Conservation (phyloP, 352 stramenopile species). For the Globisporangium apiculatum region DNA sequence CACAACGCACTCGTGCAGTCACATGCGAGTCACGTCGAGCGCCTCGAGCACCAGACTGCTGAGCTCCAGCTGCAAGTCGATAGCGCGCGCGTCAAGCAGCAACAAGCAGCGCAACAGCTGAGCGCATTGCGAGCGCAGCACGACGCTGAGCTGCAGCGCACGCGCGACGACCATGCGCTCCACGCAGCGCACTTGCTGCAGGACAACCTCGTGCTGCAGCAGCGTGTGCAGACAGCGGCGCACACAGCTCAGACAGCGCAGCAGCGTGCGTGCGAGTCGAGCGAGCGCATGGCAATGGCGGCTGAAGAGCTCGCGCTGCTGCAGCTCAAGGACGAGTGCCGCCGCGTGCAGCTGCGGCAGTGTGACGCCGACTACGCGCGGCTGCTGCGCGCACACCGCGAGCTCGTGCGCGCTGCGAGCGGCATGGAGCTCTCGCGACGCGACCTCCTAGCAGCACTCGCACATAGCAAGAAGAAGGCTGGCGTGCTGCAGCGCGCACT, state of each 20-base stretch:
- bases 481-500: conserved; percentile 23
- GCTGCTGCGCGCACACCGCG: conserved; percentile 13
- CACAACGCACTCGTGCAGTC: conserved; percentile 1
- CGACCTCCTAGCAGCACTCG: conserved; percentile 20
- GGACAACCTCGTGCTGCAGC: conserved; percentile 17
- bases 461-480: conserved; percentile 24
- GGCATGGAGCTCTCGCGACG: conserved; percentile 26
- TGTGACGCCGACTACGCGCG: conserved; percentile 19
- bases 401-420: conserved; percentile 14
- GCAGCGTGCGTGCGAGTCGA: conserved; percentile 4
- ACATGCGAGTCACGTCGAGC: not conserved
- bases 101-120: conserved; percentile 20
- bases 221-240: conserved; percentile 11
- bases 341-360: conserved; percentile 5
- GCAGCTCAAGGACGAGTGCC: conserved; percentile 7
- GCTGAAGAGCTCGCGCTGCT: conserved; percentile 10
- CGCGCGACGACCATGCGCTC: conserved; percentile 17
- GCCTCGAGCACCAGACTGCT: conserved; percentile 9
- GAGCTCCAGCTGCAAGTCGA: conserved; percentile 16
- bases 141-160: not conserved
- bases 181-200: conserved; percentile 30
- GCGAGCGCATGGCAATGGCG: conserved; percentile 9
- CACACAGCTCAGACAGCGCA: not conserved
- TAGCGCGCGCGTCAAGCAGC: conserved; percentile 21
- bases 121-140: conserved; percentile 4